Evolutionary conservation across 2,329 filamentous ascomycete genomes (phyloP), one percentile per base, ranked within the genome.

Genomic region (Xylaria sp.): DNA sequence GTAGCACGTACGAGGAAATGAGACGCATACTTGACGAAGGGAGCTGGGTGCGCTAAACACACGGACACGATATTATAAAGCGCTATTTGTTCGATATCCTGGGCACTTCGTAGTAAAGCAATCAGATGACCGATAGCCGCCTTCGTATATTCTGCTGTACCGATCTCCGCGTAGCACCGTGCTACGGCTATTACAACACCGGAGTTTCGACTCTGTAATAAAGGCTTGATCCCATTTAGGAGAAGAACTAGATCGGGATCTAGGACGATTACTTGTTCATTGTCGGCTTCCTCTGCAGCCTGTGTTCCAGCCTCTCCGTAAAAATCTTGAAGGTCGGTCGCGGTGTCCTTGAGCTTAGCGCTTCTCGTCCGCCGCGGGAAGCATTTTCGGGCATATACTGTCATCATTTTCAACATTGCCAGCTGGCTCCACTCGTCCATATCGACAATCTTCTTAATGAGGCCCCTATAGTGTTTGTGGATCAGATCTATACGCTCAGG

Each of bases 391-490:
- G 93, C 90, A 79, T 99, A 99, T 25, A 90, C 84, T 1, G 92
- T 91, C 88, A 98, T 91, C 72, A 99, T 84, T 47, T 90, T 88
- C 74, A 99, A 78, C 2, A 92, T 92, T 1, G 93, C 92, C 63
- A 98, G 81, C 81, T 99, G 96, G 50, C 94, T 92, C 96, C 96
- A 99, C 81, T 99, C 96, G 77, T 99, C 96, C 96, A 99, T 99
- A 78, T 99, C 96, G 27, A 98, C 93, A 61, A 98, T 83, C 83
- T 98, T 97, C 79, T 90, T 93, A 71, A 97, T 90, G 71, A 99
- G 83, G 42, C 88, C 86, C 60, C 93, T 89, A 81, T 98, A 99
- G 78, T 97, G 92, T 72, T 92, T 90, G 80, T 99, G 96, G 73
- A 99, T 90, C 68, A 99, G 83, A 78, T 98, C 94, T 71, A 97